Evolutionary conservation across 2,329 filamentous ascomycete species (phyloP).

Genomic region (Waltergamsia citrina): DNA sequence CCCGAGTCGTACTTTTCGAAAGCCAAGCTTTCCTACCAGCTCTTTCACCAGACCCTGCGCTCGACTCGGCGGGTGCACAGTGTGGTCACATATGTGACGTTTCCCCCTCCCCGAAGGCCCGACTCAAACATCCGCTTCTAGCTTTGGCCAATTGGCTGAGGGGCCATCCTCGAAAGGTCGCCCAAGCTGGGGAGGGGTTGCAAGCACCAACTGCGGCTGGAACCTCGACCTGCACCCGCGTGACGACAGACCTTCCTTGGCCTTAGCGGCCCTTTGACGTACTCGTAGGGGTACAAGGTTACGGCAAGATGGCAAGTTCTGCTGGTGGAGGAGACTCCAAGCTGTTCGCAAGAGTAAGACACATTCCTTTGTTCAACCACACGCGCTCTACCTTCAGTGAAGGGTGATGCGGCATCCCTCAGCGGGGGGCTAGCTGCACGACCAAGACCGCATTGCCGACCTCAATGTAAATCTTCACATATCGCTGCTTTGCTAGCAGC

Average conservation of each 20-base stretch:
- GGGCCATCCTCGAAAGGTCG: background rate
- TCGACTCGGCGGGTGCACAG: background rate
- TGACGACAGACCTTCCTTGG: slow-evolving; percentile 4
- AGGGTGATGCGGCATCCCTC: background rate
- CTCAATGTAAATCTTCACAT: background rate
- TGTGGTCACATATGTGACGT: slow-evolving; percentile 3
- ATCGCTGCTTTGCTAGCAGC: background rate
- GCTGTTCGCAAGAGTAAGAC: slow-evolving; percentile 89
- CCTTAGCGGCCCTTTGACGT: too few species aligned
- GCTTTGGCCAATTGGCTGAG: slow-evolving; percentile 5
- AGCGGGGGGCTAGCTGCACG: background rate
- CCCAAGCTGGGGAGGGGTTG: slow-evolving; percentile 4
- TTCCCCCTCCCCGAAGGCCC: slow-evolving; percentile 1
- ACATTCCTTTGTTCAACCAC: background rate
- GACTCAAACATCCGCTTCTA: background rate
- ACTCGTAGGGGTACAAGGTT: slow-evolving; percentile 2
- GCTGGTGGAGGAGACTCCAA: slow-evolving; percentile 85
- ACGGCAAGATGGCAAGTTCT: slow-evolving; percentile 41
- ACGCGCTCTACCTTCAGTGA: slow-evolving; percentile 8
- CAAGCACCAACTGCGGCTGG: slow-evolving; percentile 1
- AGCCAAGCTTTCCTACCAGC: background rate
- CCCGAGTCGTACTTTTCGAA: background rate
- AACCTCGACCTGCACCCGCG: slow-evolving; percentile 1
- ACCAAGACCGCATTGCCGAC: background rate
- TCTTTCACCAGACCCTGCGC: background rate